Evolutionary conservation across 1,284 basidiomycete species (phyloP), one percentile per base, ranked within the genome.

Genomic region (Trichosporon asahii): DNA sequence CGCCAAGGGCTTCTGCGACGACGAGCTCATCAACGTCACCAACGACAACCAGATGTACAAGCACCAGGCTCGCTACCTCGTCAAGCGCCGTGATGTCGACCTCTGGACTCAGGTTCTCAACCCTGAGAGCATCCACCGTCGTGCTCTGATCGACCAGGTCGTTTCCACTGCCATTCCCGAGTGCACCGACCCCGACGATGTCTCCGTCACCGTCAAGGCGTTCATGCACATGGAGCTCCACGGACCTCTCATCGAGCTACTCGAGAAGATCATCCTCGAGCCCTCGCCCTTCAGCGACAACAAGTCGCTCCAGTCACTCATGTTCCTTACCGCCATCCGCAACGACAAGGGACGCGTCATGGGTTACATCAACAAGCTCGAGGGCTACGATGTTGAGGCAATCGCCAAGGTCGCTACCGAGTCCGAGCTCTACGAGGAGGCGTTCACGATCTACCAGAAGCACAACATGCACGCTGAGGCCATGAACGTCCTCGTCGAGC

Each of bases 21-120:
- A 99, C 12, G 97, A 99, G 85, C 89, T 99, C 76, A 95, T 99
- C 81, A 84, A 89, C 37, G 96, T 99, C 84, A 99, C 97, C 68
- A 99, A 99, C 82, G 96, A 98, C 77, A 99, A 99, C 86, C 91
- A 95, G 37, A 99, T 99, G 97, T 99, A 97, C 89, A 99, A 99
- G 86, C 96, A 99, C 81, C 97, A 99, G 85, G 93, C 97, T 67
- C 90, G 97, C 49, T 99, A 99, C 85, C 90, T 99, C 73, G 94
- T 98, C 81, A 98, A 96, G 86, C 90, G 97, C 75, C 92, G 96
- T 73, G 91, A 95, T 75, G 89, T 93, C 27, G 96, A 99, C 75
- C 90, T 99, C 61, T 99, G 97, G 97, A 90, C 91, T 2, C 94
- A 98, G 85, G 97, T 99, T 53, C 90, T 99, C 68, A 87, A 89